Evolutionary conservation across 1,139 yeast genomes (phyloP).

Genomic region (Casaregolazyma lundiana): DNA sequence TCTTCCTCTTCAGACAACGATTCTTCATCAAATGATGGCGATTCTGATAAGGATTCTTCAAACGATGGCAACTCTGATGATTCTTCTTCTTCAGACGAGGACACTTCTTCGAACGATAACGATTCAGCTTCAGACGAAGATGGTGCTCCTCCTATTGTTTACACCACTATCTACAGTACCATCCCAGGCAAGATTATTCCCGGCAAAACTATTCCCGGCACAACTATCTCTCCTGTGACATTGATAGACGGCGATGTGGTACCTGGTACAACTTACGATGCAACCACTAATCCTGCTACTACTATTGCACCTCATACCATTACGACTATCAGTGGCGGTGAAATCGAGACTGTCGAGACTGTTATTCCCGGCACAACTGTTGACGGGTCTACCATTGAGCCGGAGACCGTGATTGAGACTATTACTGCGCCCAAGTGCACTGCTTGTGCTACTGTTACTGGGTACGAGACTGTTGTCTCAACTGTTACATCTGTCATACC

Average conservation of each 20-base stretch:
- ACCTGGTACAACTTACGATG: conserved; percentile 16
- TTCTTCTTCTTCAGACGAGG: neutral
- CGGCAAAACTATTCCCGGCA: conserved; percentile 8
- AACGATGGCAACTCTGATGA: neutral
- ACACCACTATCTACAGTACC: conserved; percentile 3
- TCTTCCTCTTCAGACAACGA: conserved; percentile 1
- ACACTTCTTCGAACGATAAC: neutral
- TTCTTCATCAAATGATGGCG: conserved; percentile 2
- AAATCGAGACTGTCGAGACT: conserved; percentile 12
- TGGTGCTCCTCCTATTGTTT: neutral
- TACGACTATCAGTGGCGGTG: conserved; percentile 11
- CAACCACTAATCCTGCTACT: conserved; percentile 18
- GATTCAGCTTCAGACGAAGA: neutral
- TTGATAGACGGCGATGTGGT: conserved; percentile 3
- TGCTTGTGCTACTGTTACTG: conserved; percentile 14
- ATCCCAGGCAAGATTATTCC: conserved; percentile 16
- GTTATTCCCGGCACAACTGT: conserved; percentile 17
- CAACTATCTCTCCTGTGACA: conserved; percentile 1
- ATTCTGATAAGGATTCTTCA: neutral
- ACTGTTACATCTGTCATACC: conserved; percentile 11
- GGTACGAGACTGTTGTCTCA: conserved; percentile 2
- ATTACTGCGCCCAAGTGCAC: conserved; percentile 9
- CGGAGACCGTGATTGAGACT: conserved; percentile 3
- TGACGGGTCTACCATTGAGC: conserved; percentile 16
- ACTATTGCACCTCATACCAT: conserved; percentile 19